These are phyloP conservation scores for Syzygium aqueum DNA, from an alignment of 345 rosid genomes.

Conservation along the genomic window DNA sequence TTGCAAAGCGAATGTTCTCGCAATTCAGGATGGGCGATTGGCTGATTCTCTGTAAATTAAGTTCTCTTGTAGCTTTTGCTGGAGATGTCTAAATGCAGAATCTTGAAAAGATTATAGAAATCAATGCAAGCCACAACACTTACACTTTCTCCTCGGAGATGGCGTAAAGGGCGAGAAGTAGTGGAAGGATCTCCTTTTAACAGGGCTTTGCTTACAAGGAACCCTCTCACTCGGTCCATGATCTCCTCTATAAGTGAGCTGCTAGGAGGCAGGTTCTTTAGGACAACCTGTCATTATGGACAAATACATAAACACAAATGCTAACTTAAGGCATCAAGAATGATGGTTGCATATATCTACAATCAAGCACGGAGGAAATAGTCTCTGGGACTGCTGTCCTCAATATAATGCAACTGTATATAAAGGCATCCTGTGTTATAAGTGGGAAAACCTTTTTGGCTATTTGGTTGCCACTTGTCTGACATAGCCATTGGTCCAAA, in stretches of 20 bases:
- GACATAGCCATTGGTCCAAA: not conserved
- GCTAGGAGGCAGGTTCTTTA: slow-evolving; percentile 90
- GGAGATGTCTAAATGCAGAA: not conserved
- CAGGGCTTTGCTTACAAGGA: slow-evolving; percentile 78
- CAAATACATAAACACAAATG: not conserved
- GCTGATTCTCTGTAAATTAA: not conserved
- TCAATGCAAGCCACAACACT: not conserved
- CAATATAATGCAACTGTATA: not conserved
- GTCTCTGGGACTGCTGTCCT: not conserved
- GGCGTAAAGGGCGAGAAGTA: slow-evolving; percentile 55
- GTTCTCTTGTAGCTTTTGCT: not conserved
- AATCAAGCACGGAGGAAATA: not conserved
- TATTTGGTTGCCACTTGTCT: not conserved
- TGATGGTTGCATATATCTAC: not conserved
- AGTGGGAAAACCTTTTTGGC: not conserved
- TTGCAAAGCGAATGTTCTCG: not conserved
- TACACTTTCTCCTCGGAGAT: slow-evolving; percentile 70
- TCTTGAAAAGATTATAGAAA: not conserved
- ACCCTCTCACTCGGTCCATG: slow-evolving; percentile 79
- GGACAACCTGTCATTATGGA: slow-evolving; percentile 48
- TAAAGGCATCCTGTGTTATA: not conserved
- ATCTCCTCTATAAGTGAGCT: slow-evolving; percentile 80
- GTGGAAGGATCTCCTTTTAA: slow-evolving; percentile 76
- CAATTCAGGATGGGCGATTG: not conserved
- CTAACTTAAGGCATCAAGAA: not conserved